Percentiles rank a stretch among this genome's conserved stretches.
phyloP scores from a whole-genome alignment of 345 rosid genomes.

The Ailanthus altissimus region DNA sequence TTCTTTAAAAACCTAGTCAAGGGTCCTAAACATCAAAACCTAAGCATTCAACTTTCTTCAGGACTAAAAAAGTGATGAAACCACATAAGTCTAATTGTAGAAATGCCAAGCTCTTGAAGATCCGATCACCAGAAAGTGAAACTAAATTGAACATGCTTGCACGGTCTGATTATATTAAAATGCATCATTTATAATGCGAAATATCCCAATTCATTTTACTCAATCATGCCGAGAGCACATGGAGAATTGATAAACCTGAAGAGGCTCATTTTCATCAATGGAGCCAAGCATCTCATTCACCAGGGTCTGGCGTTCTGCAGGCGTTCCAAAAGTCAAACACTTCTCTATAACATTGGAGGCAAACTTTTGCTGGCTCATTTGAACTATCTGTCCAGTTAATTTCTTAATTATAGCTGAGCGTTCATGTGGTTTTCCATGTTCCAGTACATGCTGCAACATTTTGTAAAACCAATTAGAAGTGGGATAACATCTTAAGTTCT shows the following conservation, averaged over 20 bases:
- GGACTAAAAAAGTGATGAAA: background rate
- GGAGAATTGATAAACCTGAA: constrained; percentile 61
- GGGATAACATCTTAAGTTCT: background rate
- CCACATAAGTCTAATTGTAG: background rate
- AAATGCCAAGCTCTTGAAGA: constrained; percentile 7
- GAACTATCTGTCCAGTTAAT: constrained; percentile 82
- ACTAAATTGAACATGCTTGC: background rate
- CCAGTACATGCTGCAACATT: constrained; percentile 79
- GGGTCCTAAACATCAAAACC: background rate
- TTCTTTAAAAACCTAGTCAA: background rate
- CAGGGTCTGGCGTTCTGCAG: constrained; percentile 64
- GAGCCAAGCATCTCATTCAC: constrained; percentile 97
- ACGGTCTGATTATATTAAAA: background rate
- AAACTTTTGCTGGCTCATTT: constrained; percentile 98
- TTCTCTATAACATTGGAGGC: constrained; percentile 98
- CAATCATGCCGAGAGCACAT: background rate
- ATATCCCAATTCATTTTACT: background rate
- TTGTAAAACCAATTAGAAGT: constrained; percentile 6
- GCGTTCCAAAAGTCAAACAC: constrained; percentile 80
- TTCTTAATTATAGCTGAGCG: constrained; percentile 75
- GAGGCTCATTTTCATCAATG: constrained; percentile 97
- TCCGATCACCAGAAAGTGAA: constrained; percentile 6
- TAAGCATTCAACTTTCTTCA: background rate
- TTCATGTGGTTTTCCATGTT: constrained; percentile 90
- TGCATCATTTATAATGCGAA: background rate